Percentiles rank a stretch among this genome's conserved stretches.
phyloP scores from a whole-genome alignment of 2,329 filamentous ascomycete genomes.

The Rachicladosporium sp. region DNA sequence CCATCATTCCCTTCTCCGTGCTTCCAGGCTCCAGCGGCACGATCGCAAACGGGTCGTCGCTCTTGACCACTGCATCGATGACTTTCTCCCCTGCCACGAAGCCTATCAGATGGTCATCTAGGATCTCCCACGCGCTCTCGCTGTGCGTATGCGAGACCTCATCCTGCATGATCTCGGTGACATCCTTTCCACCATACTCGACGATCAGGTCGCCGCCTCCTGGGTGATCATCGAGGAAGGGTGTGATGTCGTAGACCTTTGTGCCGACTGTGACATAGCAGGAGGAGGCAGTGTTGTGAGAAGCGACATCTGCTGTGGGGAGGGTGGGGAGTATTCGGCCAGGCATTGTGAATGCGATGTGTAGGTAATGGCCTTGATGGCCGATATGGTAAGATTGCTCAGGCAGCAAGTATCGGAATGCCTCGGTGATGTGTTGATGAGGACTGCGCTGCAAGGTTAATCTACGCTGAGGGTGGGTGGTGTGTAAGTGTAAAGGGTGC shows the following conservation, averaged over 20 bases:
- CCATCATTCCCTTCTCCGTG: conserved; percentile 34
- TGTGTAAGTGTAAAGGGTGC: no score
- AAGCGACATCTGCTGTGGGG: conserved; percentile 64
- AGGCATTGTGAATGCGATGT: conserved; percentile 46
- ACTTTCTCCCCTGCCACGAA: conserved; percentile 56
- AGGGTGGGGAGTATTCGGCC: conserved; percentile 72
- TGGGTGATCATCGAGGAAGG: conserved; percentile 81
- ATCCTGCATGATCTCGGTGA: conserved; percentile 71
- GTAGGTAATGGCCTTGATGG: no score
- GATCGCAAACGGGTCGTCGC: conserved; percentile 36
- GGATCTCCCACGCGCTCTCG: conserved; percentile 87
- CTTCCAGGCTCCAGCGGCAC: conserved; percentile 37
- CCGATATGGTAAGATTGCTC: no score
- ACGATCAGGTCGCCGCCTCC: conserved; percentile 80
- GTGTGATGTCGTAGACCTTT: conserved; percentile 90
- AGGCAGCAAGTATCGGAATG: no score
- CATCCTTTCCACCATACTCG: conserved; percentile 80
- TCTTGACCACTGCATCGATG: conserved; percentile 37
- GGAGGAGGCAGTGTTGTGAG: conserved; percentile 66
- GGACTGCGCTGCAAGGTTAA: no score
- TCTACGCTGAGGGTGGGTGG: no score
- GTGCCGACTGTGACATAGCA: conserved; percentile 86
- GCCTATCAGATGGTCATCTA: conserved; percentile 76
- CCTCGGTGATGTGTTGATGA: no score
- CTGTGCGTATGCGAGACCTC: conserved; percentile 72